A percentile compares a stretch with the other conserved stretches of the same genome.
phyloP scores from a whole-genome alignment of 2,329 filamentous ascomycete species.

The Westerdykella aurantiaca region DNA sequence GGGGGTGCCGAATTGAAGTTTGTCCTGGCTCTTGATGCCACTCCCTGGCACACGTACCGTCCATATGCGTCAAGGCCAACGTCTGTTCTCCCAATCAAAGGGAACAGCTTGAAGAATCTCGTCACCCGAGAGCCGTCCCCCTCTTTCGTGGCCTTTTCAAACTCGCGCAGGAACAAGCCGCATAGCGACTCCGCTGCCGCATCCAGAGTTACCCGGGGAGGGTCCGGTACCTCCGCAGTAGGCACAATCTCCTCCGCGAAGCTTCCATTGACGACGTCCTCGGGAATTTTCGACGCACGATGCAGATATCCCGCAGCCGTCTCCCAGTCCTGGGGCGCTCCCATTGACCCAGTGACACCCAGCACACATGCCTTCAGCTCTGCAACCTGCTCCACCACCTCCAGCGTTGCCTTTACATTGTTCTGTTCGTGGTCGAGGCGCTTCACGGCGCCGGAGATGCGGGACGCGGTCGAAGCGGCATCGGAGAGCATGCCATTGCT shows the following conservation, averaged over 20 bases:
- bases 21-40: slow-evolving; percentile 73
- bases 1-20: slow-evolving; percentile 68
- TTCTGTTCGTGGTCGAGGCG: slow-evolving; percentile 85
- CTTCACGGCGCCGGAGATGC: slow-evolving; percentile 81
- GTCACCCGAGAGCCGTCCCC: slow-evolving; percentile 87
- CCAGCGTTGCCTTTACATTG: slow-evolving; percentile 81
- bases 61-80: slow-evolving; percentile 93
- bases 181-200: slow-evolving; percentile 85
- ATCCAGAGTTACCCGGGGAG: slow-evolving; percentile 80
- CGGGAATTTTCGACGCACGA: slow-evolving; percentile 73
- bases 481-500: slow-evolving; percentile 86
- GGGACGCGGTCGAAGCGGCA: slow-evolving; percentile 76
- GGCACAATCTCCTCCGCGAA: slow-evolving; percentile 93
- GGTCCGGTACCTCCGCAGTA: slow-evolving; percentile 89
- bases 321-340: slow-evolving; percentile 97
- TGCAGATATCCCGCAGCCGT: slow-evolving; percentile 86
- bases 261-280: slow-evolving; percentile 70
- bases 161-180: slow-evolving; percentile 84
- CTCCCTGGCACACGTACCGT: slow-evolving; percentile 90
- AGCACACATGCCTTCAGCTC: slow-evolving; percentile 96
- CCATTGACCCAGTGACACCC: slow-evolving; percentile 93
- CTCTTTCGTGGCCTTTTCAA: slow-evolving; percentile 82
- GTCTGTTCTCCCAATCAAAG: slow-evolving; percentile 81
- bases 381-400: slow-evolving; percentile 90
- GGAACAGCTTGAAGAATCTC: slow-evolving; percentile 96